Base-by-base conservation (phyloP, 345 rosid genomes). In the Arabidopsis arenosa region DNA sequence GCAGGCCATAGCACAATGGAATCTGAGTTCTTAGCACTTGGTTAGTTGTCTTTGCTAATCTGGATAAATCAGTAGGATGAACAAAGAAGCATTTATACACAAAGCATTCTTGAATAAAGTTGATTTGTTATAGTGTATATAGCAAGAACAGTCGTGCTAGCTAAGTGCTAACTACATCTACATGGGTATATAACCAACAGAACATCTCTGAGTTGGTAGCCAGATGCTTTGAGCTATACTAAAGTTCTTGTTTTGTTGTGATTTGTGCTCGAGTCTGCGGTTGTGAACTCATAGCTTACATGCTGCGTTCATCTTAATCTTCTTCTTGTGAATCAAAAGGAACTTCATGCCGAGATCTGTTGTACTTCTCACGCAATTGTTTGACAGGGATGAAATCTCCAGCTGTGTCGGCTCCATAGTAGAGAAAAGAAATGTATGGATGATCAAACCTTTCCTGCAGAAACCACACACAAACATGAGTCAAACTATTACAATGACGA, bases 331-430 rank as follows among this genome's bases (percentile, higher is more conserved):
- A 88, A 75, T 91, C 85, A 11, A 71, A 66, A 12, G 93, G 91
- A 59, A 85, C 81, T 82, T 92, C 97, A 75, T 90, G 88, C 33
- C 95, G 85, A 17, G 95, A 90, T 79, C 77, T 85, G 72, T 85
- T 89, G 75, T 86, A 88, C 75, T 86, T 92, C 59, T 94, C 98
- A 3, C 95, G 93, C 21, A 92, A 86, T 75, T 94, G 98, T 84
- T 89, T 88, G 82, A 90, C 84, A 4, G 97, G 96, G 79, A 94
- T 90, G 86, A 89, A 94, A 80, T 94, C 98, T 73, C 96, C 97
- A 13, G 92, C 91, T 15, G 85, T 58, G 78, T 94, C 97, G 61
- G 82, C 77, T 54, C 98, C 97, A 10, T 94, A 94, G 79, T 89
- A 94, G 59, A 94, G 80, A 45, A 92, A 86, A 15, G 97, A 90